Percentiles rank a stretch among this genome's conserved stretches.
phyloP scores from a whole-genome alignment of 2,329 filamentous ascomycete species.

The Chaetomiaceae sp. region DNA sequence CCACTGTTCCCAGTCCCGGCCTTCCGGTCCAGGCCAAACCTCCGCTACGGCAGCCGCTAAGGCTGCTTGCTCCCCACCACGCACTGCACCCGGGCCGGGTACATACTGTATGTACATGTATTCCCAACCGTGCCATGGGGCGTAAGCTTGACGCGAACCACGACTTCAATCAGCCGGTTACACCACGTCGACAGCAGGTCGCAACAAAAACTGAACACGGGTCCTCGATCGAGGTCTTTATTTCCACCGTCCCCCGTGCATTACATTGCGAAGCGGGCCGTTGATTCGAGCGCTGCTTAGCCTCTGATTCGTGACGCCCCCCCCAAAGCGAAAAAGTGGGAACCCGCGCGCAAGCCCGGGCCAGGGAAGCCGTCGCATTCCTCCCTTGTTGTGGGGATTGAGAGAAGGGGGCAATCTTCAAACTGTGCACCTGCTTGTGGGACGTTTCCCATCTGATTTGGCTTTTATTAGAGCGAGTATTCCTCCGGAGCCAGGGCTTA shows the following conservation, averaged over 20 bases:
- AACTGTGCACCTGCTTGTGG: slow-evolving; percentile 13
- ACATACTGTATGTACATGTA: too few relatives aligned
- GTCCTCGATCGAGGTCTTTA: slow-evolving; percentile 1
- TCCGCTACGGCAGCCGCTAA: neutral
- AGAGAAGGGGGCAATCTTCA: slow-evolving; percentile 16
- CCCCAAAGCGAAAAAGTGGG: slow-evolving; percentile 20
- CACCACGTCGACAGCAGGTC: neutral
- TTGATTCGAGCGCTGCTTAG: slow-evolving; percentile 10
- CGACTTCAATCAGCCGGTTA: too few relatives aligned
- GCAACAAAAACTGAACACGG: neutral
- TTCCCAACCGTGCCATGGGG: too few relatives aligned
- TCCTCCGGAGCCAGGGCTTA: neutral
- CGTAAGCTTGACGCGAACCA: neutral
- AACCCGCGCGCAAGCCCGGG: slow-evolving; percentile 13
- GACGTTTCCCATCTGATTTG: slow-evolving; percentile 14
- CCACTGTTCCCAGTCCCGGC: neutral
- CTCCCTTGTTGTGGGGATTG: slow-evolving; percentile 18
- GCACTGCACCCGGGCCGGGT: too few relatives aligned
- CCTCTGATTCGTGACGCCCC: slow-evolving; percentile 16
- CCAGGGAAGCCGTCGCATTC: slow-evolving; percentile 18
- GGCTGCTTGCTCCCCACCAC: neutral
- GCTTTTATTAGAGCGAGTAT: too few relatives aligned
- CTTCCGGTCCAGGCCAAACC: neutral
- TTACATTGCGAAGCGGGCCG: slow-evolving; percentile 20
- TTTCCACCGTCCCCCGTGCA: slow-evolving; percentile 9